Evolutionary conservation across 768 basidiomycete genomes (phyloP), one percentile per base, ranked within the genome.

Genomic region (Suillus plorans): DNA sequence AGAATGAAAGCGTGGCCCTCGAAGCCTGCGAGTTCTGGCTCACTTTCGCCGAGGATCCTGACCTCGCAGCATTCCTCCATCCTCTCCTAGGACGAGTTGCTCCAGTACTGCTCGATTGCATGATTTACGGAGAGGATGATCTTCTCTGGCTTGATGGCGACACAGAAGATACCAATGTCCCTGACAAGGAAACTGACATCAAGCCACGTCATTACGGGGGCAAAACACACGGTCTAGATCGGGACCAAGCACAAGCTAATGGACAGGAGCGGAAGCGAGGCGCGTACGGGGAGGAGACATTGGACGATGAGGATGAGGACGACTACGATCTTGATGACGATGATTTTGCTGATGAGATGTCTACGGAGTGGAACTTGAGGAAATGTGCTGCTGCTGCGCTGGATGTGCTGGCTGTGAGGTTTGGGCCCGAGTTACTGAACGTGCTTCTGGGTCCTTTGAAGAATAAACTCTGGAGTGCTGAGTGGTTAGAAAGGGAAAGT

Each of bases 11-110:
- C 67, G 97, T 95, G 61, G 95, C 97, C 3, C 83, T 99, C 58
- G 97, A 99, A 80, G 97, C 97, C 28, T 97, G 96, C 84, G 97
- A 99, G 82, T 99, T 99, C 77, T 99, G 97, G 97, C 83, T 99
- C 66, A 97, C 96, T 1, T 99, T 99, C 73, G 96, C 97, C 18
- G 97, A 99, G 75, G 95, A 98, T 69, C 89, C 89, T 45, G 94
- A 95, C 59, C 83, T 99, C 28, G 88, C 89, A 12, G 86, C 88
- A 3, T 92, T 90, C 74, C 82, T 99, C 34, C 89, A 88, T 65
- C 96, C 96, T 2, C 85, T 95, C 65, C 83, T 99, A 10, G 88
- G 83, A n/a, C 92, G 93, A 70, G 94, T 99, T 47, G 94, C 92
- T 3, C 97, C 97, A 0, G 90, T 97, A 20, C 82, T 99, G n/a